These are phyloP conservation scores for Boletus sp. DNA, from an alignment of 768 basidiomycete genomes.

Conservation along the genomic window DNA sequence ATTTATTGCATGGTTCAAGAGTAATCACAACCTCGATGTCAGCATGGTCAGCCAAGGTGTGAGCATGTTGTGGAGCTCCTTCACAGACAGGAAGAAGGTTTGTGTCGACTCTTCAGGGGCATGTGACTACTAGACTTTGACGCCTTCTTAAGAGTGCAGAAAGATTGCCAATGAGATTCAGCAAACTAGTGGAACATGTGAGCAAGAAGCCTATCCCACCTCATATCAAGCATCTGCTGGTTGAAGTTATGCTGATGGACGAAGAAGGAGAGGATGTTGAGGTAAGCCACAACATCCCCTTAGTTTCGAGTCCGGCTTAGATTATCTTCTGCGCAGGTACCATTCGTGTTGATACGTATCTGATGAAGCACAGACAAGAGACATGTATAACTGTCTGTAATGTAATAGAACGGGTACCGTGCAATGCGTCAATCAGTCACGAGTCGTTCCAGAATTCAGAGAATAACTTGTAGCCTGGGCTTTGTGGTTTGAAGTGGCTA, in stretches of 20 bases:
- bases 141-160: conserved; percentile 74
- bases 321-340: conserved; percentile 48
- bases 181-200: conserved; percentile 85
- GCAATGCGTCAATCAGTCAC: not conserved
- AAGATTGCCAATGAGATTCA: conserved; percentile 85
- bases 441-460: not conserved
- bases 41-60: conserved; percentile 97
- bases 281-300: conserved; percentile 38
- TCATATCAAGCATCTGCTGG: conserved; percentile 79
- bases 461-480: not conserved
- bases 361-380: conserved; percentile 27
- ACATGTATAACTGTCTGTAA: conserved; percentile 3
- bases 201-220: conserved; percentile 91
- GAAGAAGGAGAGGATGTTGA: conserved; percentile 95
- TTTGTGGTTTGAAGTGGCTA: too few species aligned
- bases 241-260: conserved; percentile 93
- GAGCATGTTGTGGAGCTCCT: conserved; percentile 97
- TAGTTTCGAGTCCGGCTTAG: not conserved
- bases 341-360: conserved; percentile 75
- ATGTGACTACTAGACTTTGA: conserved; percentile 4
- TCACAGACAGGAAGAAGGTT: conserved; percentile 91
- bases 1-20: conserved; percentile 80
- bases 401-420: conserved; percentile 5
- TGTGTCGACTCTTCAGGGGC: not conserved
- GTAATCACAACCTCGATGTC: conserved; percentile 79